Conservation (phyloP, 2,329 filamentous ascomycete genomes). For the Trichocomaceae sp. region DNA sequence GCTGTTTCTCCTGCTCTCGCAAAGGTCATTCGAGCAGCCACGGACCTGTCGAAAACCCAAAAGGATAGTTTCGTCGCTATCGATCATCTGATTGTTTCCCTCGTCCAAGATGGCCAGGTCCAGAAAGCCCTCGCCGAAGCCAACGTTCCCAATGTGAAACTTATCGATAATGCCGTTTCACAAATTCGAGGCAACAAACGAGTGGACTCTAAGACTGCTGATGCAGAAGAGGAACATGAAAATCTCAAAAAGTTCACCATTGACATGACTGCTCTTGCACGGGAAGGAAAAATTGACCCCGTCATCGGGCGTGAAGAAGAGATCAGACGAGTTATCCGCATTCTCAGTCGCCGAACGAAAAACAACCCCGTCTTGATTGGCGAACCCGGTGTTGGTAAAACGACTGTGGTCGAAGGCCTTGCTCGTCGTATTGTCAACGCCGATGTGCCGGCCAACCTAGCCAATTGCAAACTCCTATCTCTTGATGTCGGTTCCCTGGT, state of each 20-base stretch:
- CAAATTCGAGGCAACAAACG: slow-evolving; percentile 87
- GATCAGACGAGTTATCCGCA: slow-evolving; percentile 84
- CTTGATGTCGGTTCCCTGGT: slow-evolving; percentile 93
- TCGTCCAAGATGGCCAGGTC: slow-evolving; percentile 71
- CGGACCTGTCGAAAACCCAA: slow-evolving; percentile 91
- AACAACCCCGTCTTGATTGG: slow-evolving; percentile 98
- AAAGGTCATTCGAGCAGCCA: slow-evolving; percentile 73
- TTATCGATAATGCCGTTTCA: slow-evolving; percentile 83
- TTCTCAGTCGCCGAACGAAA: slow-evolving; percentile 88
- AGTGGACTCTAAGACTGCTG: slow-evolving; percentile 93
- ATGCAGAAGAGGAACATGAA: slow-evolving; percentile 84
- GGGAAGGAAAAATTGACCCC: slow-evolving; percentile 95
- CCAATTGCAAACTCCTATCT: slow-evolving; percentile 87
- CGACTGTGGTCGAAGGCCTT: slow-evolving; percentile 91
- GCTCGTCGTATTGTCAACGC: slow-evolving; percentile 93
- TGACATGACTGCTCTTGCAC: slow-evolving; percentile 93
- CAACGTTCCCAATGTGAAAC: slow-evolving; percentile 84
- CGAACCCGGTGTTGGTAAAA: slow-evolving; percentile 97
- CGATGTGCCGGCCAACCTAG: slow-evolving; percentile 91
- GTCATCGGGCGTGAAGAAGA: slow-evolving; percentile 97
- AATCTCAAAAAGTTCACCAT: slow-evolving; percentile 98
- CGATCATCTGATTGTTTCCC: slow-evolving; percentile 82
- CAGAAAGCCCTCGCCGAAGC: slow-evolving; percentile 71
- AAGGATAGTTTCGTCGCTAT: slow-evolving; percentile 93
- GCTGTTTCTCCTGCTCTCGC: slow-evolving; percentile 75